Conservation (phyloP, 306 rosid genomes). For the Ammopiptanthus mongolicus region DNA sequence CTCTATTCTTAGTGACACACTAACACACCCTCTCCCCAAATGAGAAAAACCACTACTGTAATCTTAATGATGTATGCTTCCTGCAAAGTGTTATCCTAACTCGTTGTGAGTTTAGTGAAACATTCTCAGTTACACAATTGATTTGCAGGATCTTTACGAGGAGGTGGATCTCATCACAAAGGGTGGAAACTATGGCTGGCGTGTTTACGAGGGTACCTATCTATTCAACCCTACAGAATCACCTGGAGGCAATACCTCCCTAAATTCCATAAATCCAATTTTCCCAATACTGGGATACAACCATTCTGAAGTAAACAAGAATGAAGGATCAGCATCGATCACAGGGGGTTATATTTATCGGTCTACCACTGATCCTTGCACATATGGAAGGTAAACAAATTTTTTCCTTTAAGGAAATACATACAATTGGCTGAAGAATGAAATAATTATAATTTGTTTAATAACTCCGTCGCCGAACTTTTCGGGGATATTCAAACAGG, state of each 20-base stretch:
- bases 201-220: constrained; percentile 71
- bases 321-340: constrained; percentile 79
- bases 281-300: constrained; percentile 74
- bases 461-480: too few species aligned
- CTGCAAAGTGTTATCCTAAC: neutral
- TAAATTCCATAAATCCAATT: constrained; percentile 48
- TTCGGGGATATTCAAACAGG: too few species aligned
- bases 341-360: constrained; percentile 88
- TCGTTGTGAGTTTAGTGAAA: neutral
- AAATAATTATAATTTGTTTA: neutral
- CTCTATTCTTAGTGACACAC: neutral
- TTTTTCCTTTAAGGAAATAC: neutral
- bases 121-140: neutral
- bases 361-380: constrained; percentile 84
- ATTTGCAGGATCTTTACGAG: constrained; percentile 72
- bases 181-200: constrained; percentile 98
- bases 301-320: constrained; percentile 69
- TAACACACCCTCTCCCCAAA: neutral
- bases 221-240: constrained; percentile 32
- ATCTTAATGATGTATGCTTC: neutral
- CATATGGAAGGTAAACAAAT: constrained; percentile 70
- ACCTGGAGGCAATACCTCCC: constrained; percentile 57
- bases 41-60: neutral
- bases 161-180: constrained; percentile 90
- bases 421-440: neutral